Evolutionary conservation across 352 stramenopile genomes (phyloP).

Genomic region (Globisporangium iwayamae): DNA sequence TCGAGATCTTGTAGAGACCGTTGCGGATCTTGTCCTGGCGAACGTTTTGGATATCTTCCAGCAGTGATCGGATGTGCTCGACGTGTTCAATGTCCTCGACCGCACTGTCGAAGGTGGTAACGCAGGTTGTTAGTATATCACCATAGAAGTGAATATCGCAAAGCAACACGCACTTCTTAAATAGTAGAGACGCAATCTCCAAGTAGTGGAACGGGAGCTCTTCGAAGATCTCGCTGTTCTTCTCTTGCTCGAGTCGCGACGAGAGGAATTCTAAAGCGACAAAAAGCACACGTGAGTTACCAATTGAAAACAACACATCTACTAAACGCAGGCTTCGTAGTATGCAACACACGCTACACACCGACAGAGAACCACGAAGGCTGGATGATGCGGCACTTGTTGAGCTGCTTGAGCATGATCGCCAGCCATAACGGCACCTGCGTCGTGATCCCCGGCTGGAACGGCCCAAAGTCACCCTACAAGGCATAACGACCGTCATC

Average conservation of each 20-base stretch:
- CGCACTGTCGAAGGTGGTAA: slow-evolving; percentile 33
- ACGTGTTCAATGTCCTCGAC: slow-evolving; percentile 81
- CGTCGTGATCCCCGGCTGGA: slow-evolving; percentile 79
- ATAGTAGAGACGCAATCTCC: slow-evolving; percentile 76
- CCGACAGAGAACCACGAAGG: slow-evolving; percentile 82
- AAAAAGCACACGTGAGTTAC: not conserved
- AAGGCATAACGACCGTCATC: not conserved
- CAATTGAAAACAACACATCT: no score
- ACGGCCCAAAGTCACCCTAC: slow-evolving; percentile 85
- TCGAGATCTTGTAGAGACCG: slow-evolving; percentile 79
- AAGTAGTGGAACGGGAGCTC: slow-evolving; percentile 87
- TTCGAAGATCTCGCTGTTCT: slow-evolving; percentile 69
- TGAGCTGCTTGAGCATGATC: slow-evolving; percentile 85
- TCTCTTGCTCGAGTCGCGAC: slow-evolving; percentile 60
- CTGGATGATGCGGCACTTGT: slow-evolving; percentile 84
- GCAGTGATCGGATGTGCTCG: slow-evolving; percentile 72
- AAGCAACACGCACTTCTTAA: slow-evolving; percentile 58
- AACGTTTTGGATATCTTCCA: slow-evolving; percentile 89
- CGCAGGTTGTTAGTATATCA: not conserved
- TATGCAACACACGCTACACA: slow-evolving; percentile 12
- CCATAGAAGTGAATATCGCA: not conserved
- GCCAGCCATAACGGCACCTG: slow-evolving; percentile 88
- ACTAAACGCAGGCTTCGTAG: not conserved
- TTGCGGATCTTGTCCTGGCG: slow-evolving; percentile 88
- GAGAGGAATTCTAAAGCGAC: slow-evolving; percentile 50